These are phyloP conservation scores for Achlya hypogyna DNA, from an alignment of 352 stramenopile species.

Conservation along the genomic window DNA sequence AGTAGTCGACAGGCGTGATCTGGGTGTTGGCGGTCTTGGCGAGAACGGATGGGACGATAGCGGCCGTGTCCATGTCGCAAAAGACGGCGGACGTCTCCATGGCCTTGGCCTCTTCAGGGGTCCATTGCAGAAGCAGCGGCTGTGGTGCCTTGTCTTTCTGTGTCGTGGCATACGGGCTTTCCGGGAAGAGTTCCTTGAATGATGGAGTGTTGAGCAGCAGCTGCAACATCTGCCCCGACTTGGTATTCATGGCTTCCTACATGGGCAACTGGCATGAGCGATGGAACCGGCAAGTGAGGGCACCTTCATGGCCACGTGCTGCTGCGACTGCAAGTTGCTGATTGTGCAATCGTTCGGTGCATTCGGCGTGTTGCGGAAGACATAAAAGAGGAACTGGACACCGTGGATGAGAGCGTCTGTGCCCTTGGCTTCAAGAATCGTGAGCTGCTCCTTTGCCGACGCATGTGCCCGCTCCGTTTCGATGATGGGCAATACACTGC, in stretches of 20 bases:
- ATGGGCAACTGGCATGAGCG: not conserved
- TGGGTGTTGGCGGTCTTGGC: not conserved
- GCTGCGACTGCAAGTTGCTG: conserved; percentile 68
- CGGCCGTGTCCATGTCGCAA: conserved; percentile 6
- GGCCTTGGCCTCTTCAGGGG: conserved; percentile 53
- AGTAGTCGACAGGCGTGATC: conserved; percentile 51
- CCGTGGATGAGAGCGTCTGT: conserved; percentile 78
- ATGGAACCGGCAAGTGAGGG: not conserved
- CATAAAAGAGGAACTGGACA: conserved; percentile 82
- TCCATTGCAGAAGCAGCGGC: conserved; percentile 46
- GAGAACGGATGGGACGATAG: conserved; percentile 5
- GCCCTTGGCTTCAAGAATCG: conserved; percentile 63
- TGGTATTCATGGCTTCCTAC: conserved; percentile 71
- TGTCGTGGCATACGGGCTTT: conserved; percentile 28
- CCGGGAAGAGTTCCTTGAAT: conserved; percentile 71
- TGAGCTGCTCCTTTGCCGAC: conserved; percentile 68
- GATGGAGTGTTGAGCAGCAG: conserved; percentile 69
- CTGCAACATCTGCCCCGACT: conserved; percentile 77
- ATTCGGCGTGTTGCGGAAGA: conserved; percentile 75
- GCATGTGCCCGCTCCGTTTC: conserved; percentile 74
- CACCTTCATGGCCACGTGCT: conserved; percentile 71
- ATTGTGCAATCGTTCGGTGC: conserved; percentile 77
- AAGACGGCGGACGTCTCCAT: conserved; percentile 29
- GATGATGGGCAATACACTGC: conserved; percentile 63
- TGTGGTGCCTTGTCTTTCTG: conserved; percentile 33